Evolutionary conservation across 352 stramenopile species (phyloP), one percentile per base, ranked within the genome.

Genomic region (Globisporangium takayamanum): DNA sequence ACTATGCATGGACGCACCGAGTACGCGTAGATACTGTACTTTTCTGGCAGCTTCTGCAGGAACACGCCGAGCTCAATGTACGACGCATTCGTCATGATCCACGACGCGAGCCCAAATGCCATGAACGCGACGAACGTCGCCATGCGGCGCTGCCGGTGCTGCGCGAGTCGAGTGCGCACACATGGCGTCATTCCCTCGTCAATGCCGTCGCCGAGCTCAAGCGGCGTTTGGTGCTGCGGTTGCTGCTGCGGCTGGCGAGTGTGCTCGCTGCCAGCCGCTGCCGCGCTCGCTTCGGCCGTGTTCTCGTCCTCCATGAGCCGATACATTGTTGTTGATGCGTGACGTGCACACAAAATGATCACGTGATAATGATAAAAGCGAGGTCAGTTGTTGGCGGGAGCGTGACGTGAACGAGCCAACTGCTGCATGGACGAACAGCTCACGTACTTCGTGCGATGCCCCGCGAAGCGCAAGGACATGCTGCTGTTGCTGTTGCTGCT

Each of bases 1-100:
- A 20, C n/a, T 20, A 22, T 10, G 30, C 15, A 5, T 44, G 5
- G 5, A 59, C 57, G 15, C 39, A 88, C 78, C 69, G 75, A 78
- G 67, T 88, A 88, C 10, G 80, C 76, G 61, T 80, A 86, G 62
- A 90, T 87, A 15, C 70, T 64, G 64, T 84, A 84, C 26, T 76
- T 70, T 63, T 90, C 78, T 0, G 80, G 80, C 26, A 87, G 63
- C n/a, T 71, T 63, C 10, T 70, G 78, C 53, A 88, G 51, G 39
- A 84, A 84, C 28, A 78, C 69, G 10, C 74, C 72, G 16, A 88
- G 70, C 51, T 88, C 75, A 41, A 87, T 65, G 50, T 87, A 87
- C 15, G 77, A 73, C 36, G 59, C 73, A 52, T 89, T 87, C 1
- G 77, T 87, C 69, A 84, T 80, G 54, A 89, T 66, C 80, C 80